Evolutionary conservation across 2,329 filamentous ascomycete genomes (phyloP), one percentile per base, ranked within the genome.

Genomic region (Fonsecaea nubica): DNA sequence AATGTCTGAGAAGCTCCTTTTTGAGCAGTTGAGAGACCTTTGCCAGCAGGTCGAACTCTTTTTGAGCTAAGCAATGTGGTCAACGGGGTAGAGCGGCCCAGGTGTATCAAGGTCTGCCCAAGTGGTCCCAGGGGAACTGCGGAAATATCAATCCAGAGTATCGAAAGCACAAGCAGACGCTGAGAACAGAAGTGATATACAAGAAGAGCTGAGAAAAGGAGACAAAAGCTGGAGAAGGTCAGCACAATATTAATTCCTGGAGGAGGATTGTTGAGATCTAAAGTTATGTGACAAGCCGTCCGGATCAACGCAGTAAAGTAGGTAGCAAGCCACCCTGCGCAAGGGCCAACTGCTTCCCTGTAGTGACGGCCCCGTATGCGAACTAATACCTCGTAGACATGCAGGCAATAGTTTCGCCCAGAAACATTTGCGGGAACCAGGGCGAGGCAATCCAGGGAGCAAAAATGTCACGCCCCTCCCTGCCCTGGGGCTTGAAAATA

Each of bases 171-270:
- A 57, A 62, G 21, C 57, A 54, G 52, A 60, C 6, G 35, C 40
- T n/a, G 57, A 65, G 55, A 45, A 48, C 54, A 53, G 15, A 50
- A 53, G 53, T 57, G 57, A 53, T 32, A 33, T 40, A 62, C 52
- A 55, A 45, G 21, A 58, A 59, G 57, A 35, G 36, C 30, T 25
- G 32, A 36, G 32, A 36, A 61, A 25, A 61, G 15, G 33, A 35
- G 52, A 55, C 6, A 21, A 33, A 18, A 18, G 6, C 25, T 33
- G 38, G 38, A 21, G 45, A 25, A 63, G 65, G 63, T 70, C 68
- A 68, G 63, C 66, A 63, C 68, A 61, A 68, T 63, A 70, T 67
- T 66, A 36, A 32, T 62, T 36, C 42, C 65, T 62, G 50, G 60
- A 33, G 35, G 42, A 57, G 42, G 25, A 36, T 55, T 55, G 25